A percentile compares a stretch with the other conserved stretches of the same genome.
Conservation (phyloP, 345 rosid genomes). For the Brassica incana region DNA sequence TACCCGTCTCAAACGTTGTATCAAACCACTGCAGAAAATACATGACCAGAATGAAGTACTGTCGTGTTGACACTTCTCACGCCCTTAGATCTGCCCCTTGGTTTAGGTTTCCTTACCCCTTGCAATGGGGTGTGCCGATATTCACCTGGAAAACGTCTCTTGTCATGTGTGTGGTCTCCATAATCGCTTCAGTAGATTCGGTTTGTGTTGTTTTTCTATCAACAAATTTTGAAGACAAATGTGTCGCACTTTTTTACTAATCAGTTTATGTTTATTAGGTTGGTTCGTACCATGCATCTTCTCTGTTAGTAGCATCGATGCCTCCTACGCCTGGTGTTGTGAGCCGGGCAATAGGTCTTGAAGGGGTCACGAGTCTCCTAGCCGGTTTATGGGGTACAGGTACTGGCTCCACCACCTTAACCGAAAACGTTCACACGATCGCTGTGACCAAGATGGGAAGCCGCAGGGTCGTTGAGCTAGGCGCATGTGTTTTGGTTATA, state of each 20-base stretch:
- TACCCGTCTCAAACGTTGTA: conserved; percentile 76
- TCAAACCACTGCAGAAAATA: conserved; percentile 89
- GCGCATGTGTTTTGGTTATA: conserved; percentile 72
- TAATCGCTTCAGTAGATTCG: conserved; percentile 88
- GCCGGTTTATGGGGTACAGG: conserved; percentile 99
- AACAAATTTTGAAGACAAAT: background rate
- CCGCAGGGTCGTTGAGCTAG: conserved; percentile 88
- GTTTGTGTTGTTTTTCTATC: conserved; percentile 57
- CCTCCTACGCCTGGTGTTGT: conserved; percentile 95
- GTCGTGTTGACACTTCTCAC: conserved; percentile 85
- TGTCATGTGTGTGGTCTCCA: conserved; percentile 84
- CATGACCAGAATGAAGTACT: conserved; percentile 73
- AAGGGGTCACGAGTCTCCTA: conserved; percentile 82
- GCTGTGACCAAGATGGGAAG: conserved; percentile 99
- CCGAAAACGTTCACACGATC: conserved; percentile 96
- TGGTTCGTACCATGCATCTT: conserved; percentile 94
- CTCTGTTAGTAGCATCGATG: conserved; percentile 80
- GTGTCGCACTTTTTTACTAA: background rate
- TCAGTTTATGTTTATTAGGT: conserved; percentile 49
- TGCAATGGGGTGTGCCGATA: conserved; percentile 97
- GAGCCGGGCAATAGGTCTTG: conserved; percentile 94
- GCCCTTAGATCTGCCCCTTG: conserved; percentile 86
- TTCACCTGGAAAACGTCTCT: conserved; percentile 89
- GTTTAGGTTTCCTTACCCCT: conserved; percentile 97
- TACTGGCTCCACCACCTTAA: conserved; percentile 88